Evolutionary conservation across 179 eudicot genomes (phyloP), one percentile per base, ranked within the genome.

Genomic region (Carnegiea gigantea): DNA sequence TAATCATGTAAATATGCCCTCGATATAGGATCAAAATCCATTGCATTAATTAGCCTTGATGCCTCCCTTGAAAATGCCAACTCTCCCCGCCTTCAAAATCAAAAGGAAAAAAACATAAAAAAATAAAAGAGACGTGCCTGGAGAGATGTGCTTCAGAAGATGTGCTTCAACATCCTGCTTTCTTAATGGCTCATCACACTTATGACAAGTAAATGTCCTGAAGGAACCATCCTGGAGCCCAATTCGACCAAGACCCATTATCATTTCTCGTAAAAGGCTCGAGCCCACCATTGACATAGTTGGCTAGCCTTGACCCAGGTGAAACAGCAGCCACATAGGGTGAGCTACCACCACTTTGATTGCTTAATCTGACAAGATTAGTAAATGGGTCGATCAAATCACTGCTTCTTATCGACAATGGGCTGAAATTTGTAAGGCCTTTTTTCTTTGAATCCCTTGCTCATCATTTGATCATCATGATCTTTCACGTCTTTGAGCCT

Each of bases 131-230:
- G 5, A 28, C 11, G 36, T 33, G 36, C 36, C 36, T 33, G 3
- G 36, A 33, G 36, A 33, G 36, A 2, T 33, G 36, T 33, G 36
- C 3, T 33, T 33, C 2, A 88, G 73, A 91, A 90, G 86, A 88
- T 93, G 97, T 48, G 46, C 84, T 82, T 93, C 96, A 82, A 82
- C 84, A 77, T 86, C 92, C 86, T 89, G 89, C 86, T 91, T 86
- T 75, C 83, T 80, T 78, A 93, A 92, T 28, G 83, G 84, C 70
- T 89, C 94, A 21, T 93, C 89, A 85, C 97, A 93, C 80, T 90
- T 88, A 59, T 83, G 88, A 75, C 95, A 92, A 77, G 77, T 79
- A 73, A 81, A 51, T 1, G 36, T 49, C 84, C 70, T 75, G 33
- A 60, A 76, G 68, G 80, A 72, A 23, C 87, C 90, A 85, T 7